Evolutionary conservation across 306 rosid species (phyloP).

Genomic region (Neltuma alba): DNA sequence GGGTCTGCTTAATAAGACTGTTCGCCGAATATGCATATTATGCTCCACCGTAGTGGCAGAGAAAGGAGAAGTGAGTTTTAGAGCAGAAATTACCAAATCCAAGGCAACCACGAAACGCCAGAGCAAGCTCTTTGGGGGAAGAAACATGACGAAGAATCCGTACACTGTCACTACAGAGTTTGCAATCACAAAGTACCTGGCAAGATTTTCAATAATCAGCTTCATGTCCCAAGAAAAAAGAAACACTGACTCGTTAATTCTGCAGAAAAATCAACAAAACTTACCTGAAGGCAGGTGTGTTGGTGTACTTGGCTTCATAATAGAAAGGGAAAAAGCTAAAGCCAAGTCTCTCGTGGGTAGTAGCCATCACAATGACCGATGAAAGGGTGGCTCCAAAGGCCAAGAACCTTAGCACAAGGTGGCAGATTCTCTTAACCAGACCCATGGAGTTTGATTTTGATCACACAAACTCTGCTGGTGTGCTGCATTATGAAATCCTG

Average conservation of each 20-base stretch:
- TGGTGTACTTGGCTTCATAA: conserved; percentile 68
- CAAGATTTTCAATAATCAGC: conserved; percentile 7
- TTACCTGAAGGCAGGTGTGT: conserved; percentile 73
- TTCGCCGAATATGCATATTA: background rate
- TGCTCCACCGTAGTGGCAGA: background rate
- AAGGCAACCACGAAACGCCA: conserved; percentile 72
- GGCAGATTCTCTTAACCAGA: conserved; percentile 51
- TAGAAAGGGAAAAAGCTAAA: conserved; percentile 44
- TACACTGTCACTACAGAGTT: conserved; percentile 65
- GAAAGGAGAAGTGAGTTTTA: background rate
- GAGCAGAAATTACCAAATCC: conserved; percentile 63
- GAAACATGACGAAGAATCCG: conserved; percentile 73
- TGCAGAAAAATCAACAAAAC: background rate
- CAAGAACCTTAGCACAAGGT: conserved; percentile 57
- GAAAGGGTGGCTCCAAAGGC: conserved; percentile 74
- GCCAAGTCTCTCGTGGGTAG: conserved; percentile 61
- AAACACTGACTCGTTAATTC: background rate
- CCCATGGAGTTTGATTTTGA: conserved; percentile 36
- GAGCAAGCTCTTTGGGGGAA: conserved; percentile 69
- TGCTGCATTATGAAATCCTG: conserved; percentile 23
- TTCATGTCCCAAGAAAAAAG: background rate
- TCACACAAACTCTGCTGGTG: background rate
- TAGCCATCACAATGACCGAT: conserved; percentile 72
- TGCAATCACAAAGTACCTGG: conserved; percentile 78
- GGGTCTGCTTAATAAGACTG: background rate